These are phyloP conservation scores for Blastocystis sp. DNA, from an alignment of 352 stramenopile species.

Conservation along the genomic window DNA sequence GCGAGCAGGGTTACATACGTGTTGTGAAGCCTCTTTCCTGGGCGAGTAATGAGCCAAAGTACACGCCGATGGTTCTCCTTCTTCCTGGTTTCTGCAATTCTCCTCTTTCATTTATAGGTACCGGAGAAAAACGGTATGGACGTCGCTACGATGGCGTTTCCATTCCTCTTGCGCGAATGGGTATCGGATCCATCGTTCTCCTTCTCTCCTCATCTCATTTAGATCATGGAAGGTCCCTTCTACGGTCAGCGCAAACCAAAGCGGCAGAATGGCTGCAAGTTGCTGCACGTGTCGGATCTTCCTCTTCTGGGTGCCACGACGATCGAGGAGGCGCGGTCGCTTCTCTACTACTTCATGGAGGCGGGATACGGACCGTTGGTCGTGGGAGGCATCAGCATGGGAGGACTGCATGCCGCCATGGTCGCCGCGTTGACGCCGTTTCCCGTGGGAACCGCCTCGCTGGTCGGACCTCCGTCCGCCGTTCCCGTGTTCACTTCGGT, in stretches of 20 bases:
- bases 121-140: constrained; percentile 24
- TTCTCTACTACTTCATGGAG: constrained; percentile 20
- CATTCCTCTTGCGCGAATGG: constrained; percentile 24
- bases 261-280: constrained; percentile 43
- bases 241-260: constrained; percentile 47
- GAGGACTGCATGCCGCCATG: constrained; percentile 45
- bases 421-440: constrained; percentile 17
- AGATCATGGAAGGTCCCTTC: constrained; percentile 55
- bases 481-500: constrained; percentile 54
- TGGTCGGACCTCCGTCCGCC: constrained; percentile 50
- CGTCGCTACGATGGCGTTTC: constrained; percentile 30
- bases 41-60: background rate
- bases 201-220: background rate
- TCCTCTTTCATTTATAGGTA: too few relatives aligned
- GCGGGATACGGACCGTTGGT: constrained; percentile 34
- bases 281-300: constrained; percentile 45
- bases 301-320: constrained; percentile 32
- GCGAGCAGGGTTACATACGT: constrained; percentile 33
- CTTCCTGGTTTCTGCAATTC: too few relatives aligned
- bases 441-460: constrained; percentile 18
- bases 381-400: constrained; percentile 49
- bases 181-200: constrained; percentile 20
- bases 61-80: constrained; percentile 38
- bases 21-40: constrained; percentile 42
- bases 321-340: constrained; percentile 47